Percentiles rank a stretch among this genome's conserved stretches.
phyloP scores from a whole-genome alignment of 805 yeast genomes.

The Ascoidea rubescens region DNA sequence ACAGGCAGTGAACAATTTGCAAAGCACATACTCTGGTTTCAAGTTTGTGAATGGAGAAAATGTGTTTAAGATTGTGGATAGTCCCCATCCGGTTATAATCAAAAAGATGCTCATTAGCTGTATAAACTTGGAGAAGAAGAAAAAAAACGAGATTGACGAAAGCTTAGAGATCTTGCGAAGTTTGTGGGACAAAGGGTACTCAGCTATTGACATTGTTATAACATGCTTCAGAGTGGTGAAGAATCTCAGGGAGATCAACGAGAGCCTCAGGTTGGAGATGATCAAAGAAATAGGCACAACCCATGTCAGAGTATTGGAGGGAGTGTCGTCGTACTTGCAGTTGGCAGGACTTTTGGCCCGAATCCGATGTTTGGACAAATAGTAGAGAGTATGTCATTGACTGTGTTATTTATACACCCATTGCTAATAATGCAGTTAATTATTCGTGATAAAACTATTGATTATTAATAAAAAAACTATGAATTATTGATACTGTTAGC shows the following conservation, averaged over 20 bases:
- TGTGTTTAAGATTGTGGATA: slow-evolving; percentile 90
- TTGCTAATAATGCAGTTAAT: no score
- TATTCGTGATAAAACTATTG: no score
- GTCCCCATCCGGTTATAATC: slow-evolving; percentile 86
- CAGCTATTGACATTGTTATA: slow-evolving; percentile 84
- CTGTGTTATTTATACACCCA: no score
- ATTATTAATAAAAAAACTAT: no score
- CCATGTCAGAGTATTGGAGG: slow-evolving; percentile 88
- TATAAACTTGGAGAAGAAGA: slow-evolving; percentile 10
- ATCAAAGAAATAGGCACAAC: slow-evolving; percentile 80
- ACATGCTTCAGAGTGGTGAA: slow-evolving; percentile 84
- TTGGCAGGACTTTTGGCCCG: slow-evolving; percentile 71
- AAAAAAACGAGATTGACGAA: slow-evolving; percentile 33
- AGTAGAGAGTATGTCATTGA: no score
- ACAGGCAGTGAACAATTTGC: slow-evolving; percentile 90
- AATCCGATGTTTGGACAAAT: slow-evolving; percentile 11
- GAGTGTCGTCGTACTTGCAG: slow-evolving; percentile 80
- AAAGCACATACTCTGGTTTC: slow-evolving; percentile 89
- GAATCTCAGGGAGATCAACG: slow-evolving; percentile 53
- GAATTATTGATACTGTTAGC: no score
- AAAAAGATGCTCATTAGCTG: slow-evolving; percentile 49
- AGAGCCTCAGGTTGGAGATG: slow-evolving; percentile 56
- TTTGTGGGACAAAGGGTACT: slow-evolving; percentile 83
- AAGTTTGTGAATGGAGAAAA: slow-evolving; percentile 82
- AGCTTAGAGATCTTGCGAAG: slow-evolving; percentile 50